Base-by-base conservation (phyloP, 2,329 filamentous ascomycete genomes). In the Fusarium sp. region DNA sequence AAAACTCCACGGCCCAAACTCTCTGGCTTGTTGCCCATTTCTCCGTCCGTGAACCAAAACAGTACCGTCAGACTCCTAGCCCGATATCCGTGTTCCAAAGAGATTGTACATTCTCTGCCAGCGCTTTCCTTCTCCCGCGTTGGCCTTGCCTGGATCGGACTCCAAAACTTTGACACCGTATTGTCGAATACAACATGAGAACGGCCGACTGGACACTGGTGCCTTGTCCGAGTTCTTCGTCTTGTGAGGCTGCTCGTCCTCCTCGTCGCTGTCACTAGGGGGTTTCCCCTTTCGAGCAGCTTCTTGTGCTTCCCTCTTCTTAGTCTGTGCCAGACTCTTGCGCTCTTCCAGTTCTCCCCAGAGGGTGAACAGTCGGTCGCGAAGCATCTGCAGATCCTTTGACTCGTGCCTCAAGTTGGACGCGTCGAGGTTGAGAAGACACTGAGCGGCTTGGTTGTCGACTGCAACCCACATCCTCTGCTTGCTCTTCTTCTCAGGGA, bases 281-380 rank as follows among this genome's bases (percentile, higher is more conserved):
- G 84, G 83, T 2, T 83, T 81, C 24, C 77, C 76, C n/a, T 81
- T 77, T 57, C 61, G 65, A 29, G 70, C 73, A 13, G 77, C 78
- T 42, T 75, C 68, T 66, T 70, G 70, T 54, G 80, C 72, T 69
- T 78, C 72, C 6, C 57, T 64, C 61, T 69, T 79, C 73, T 79
- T 81, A 67, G 76, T 69, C 22, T 81, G 74, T 3, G 80, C 76
- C n/a, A 76, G 80, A 3, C 78, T 77, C 79, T 93, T 94, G 57
- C 85, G 81, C 79, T 97, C 94, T 79, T 95, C 91, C 1, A 98
- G 85, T 70, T 98, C 90, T 2, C 96, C 96, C 95, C 96, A 98
- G 2, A 98, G 85, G 38, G 90, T 84, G 79, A 92, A 96, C 64
- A 98, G 85, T 75, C 89, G 91, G 75, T 97, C 90, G 60, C 90